Conservation (phyloP, 2,329 filamentous ascomycete genomes). For the Rhinocladiella mackenziei region DNA sequence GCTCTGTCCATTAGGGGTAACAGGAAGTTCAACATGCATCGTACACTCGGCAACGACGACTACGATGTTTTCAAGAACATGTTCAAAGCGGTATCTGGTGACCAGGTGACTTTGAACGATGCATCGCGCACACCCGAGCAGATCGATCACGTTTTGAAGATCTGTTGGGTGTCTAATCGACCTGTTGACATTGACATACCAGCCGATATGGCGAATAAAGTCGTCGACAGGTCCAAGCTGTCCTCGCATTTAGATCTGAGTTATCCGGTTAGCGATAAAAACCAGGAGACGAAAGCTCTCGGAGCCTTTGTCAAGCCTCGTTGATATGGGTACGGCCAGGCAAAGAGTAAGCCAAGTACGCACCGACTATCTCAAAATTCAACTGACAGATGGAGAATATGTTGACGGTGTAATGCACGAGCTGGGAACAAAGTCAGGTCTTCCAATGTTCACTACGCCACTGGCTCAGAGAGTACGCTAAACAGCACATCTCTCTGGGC, state of each 20-base stretch:
- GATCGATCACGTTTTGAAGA: slow-evolving; percentile 50
- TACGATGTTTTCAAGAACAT: slow-evolving; percentile 46
- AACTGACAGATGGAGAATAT: slow-evolving; percentile 5
- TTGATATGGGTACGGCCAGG: slow-evolving; percentile 1
- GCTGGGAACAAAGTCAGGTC: background rate
- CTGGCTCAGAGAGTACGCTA: slow-evolving; percentile 54
- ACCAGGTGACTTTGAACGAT: slow-evolving; percentile 32
- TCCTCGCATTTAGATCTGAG: slow-evolving; percentile 64
- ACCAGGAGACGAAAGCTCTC: slow-evolving; percentile 75
- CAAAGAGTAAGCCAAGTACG: slow-evolving; percentile 1
- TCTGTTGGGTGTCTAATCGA: slow-evolving; percentile 49
- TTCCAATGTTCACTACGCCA: slow-evolving; percentile 3
- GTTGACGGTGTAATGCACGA: slow-evolving; percentile 45
- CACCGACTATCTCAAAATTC: background rate
- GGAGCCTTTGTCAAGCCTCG: slow-evolving; percentile 36
- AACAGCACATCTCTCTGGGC: slow-evolving; percentile 74
- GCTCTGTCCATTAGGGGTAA: slow-evolving; percentile 34
- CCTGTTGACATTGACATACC: slow-evolving; percentile 57
- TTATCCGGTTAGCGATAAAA: slow-evolving; percentile 62
- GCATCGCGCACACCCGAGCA: slow-evolving; percentile 41
- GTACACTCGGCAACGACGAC: slow-evolving; percentile 6
- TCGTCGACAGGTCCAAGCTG: slow-evolving; percentile 56
- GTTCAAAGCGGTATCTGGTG: slow-evolving; percentile 46
- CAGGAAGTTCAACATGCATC: slow-evolving; percentile 42
- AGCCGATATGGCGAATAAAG: slow-evolving; percentile 39